A percentile compares a stretch with the other conserved stretches of the same genome.
phyloP scores from a whole-genome alignment of 2,329 filamentous ascomycete genomes.

The Chrysoporthe cubensis region DNA sequence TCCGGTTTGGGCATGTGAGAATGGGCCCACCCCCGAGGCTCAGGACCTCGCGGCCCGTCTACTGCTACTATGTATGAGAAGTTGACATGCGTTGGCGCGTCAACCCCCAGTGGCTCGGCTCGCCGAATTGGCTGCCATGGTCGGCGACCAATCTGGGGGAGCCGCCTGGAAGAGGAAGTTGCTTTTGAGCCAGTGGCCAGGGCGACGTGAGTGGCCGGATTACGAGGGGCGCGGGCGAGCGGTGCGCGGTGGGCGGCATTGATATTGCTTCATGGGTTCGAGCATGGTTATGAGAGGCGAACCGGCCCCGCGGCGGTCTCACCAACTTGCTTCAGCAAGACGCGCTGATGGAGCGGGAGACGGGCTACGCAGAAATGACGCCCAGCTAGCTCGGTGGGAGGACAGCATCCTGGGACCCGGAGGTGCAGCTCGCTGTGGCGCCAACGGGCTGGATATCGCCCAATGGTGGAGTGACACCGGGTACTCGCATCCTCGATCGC shows the following conservation, averaged over 20 bases:
- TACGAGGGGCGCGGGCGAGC: not conserved
- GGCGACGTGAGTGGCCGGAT: not conserved
- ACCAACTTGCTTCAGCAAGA: too few species aligned
- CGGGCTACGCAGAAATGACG: too few species aligned
- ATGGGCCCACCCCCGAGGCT: not conserved
- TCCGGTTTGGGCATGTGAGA: slow-evolving; percentile 19
- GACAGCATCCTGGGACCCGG: too few species aligned
- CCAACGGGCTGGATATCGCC: not conserved
- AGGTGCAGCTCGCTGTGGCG: not conserved
- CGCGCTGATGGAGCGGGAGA: too few species aligned
- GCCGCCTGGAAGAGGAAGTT: slow-evolving; percentile 15
- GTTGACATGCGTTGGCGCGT: slow-evolving; percentile 5
- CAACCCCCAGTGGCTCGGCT: slow-evolving; percentile 10
- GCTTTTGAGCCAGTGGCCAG: not conserved
- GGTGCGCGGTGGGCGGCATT: not conserved
- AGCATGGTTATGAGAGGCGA: too few species aligned
- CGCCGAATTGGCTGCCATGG: slow-evolving; percentile 1
- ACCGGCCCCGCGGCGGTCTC: too few species aligned
- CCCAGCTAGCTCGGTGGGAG: too few species aligned
- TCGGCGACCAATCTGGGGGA: not conserved
- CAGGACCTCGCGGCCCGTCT: not conserved
- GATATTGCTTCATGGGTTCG: not conserved
- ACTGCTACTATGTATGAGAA: not conserved
- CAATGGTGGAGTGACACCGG: not conserved
- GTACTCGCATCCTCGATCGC: not conserved